Evolutionary conservation across 2,329 filamentous ascomycete species (phyloP).

Genomic region (Didymella pinodella): DNA sequence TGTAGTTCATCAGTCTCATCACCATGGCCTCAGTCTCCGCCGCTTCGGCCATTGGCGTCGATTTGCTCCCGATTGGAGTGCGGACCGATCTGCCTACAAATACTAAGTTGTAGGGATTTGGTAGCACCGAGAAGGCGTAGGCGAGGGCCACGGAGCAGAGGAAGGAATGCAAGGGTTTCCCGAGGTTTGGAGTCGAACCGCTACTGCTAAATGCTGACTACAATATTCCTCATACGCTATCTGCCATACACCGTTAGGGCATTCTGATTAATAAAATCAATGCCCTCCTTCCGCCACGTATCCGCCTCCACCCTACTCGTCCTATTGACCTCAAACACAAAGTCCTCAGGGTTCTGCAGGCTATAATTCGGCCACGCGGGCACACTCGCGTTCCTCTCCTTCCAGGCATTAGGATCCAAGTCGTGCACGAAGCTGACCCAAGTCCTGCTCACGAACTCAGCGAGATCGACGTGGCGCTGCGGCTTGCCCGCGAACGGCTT

Average conservation of each 20-base stretch:
- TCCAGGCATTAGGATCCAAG: constrained; percentile 41
- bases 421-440: constrained; percentile 54
- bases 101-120: background rate
- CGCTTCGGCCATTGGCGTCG: background rate
- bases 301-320: constrained; percentile 48
- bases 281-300: constrained; percentile 53
- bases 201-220: background rate
- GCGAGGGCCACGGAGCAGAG: background rate
- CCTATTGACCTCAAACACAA: constrained; percentile 54
- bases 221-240: background rate
- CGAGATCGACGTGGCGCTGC: constrained; percentile 45
- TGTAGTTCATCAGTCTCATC: background rate
- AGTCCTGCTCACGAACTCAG: constrained; percentile 48
- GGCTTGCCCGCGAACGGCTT: constrained; percentile 38
- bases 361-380: constrained; percentile 24
- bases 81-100: background rate
- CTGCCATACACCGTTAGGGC: constrained; percentile 19
- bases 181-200: background rate
- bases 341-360: constrained; percentile 43
- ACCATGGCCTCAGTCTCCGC: background rate
- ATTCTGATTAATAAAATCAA: constrained; percentile 47
- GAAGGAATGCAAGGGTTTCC: background rate
- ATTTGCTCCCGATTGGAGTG: background rate
- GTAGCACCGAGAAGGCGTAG: background rate
- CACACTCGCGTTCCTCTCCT: background rate